A percentile compares a stretch with the other conserved stretches of the same genome.
Conservation (phyloP, 1,284 basidiomycete genomes). For the Fistulina hepatica region DNA sequence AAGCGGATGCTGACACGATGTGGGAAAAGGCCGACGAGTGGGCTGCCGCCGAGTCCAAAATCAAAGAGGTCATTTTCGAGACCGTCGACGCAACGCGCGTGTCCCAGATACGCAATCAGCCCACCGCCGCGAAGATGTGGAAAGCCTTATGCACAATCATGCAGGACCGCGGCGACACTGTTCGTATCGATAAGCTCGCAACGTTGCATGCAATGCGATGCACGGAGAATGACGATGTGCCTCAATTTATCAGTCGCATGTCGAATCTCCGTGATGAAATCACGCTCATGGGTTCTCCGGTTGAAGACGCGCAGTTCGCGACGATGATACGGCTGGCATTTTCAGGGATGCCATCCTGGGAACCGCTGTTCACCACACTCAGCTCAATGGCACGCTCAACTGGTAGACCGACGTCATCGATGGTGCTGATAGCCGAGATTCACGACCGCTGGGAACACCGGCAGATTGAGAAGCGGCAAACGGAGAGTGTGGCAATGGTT, state of each 20-base stretch:
- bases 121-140: conserved; percentile 14
- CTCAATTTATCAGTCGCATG: conserved; percentile 16
- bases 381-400: conserved; percentile 6
- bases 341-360: conserved; percentile 14
- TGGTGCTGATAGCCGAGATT: conserved; percentile 9
- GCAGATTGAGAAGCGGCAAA: too few relatives aligned
- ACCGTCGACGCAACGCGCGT: conserved; percentile 16
- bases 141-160: conserved; percentile 15
- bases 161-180: conserved; percentile 17
- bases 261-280: conserved; percentile 16
- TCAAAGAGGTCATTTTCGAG: conserved; percentile 19
- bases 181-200: conserved; percentile 14
- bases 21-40: conserved; percentile 17
- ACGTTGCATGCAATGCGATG: conserved; percentile 15
- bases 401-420: conserved; percentile 8
- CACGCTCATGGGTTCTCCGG: conserved; percentile 15
- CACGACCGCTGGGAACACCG: too few relatives aligned
- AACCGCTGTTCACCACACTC: conserved; percentile 17
- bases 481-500: too few relatives aligned
- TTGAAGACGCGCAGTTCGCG: conserved; percentile 16
- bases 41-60: conserved; percentile 16
- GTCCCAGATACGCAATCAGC: conserved; percentile 17
- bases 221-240: conserved; percentile 16
- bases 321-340: conserved; percentile 17
- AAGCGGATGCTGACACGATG: too few relatives aligned